Base-by-base conservation (phyloP, 2,329 filamentous ascomycete species). In the Ophiostoma quercus region DNA sequence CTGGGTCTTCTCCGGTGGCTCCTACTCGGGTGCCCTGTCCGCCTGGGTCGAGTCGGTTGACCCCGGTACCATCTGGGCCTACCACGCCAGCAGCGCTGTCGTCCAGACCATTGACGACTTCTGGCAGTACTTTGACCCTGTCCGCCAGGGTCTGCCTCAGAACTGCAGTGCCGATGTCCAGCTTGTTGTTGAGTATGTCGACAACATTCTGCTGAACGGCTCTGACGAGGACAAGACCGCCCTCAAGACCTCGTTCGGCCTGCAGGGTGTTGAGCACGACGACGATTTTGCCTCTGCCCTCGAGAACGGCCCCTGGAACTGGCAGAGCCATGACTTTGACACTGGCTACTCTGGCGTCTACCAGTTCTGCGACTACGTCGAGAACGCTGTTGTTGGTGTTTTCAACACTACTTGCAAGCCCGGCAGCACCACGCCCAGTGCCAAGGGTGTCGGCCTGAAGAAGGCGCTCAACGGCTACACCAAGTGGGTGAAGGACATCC, bases 1-100 rank as follows among this genome's bases (percentile, higher is more conserved):
- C 0, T 88, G 85, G 85, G 78, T 87, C 43, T 79, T 83, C 67
- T 79, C 81, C 19, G 85, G 85, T 22, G 85, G 84, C 16, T 86
- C 83, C 2, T 87, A 87, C 75, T 80, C 82, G 37, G 85, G 85
- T 67, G 84, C 84, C 0, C 78, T 87, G 66, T 77, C 84, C 1
- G 84, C 81, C 0, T 87, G 85, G 85, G 80, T 82, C 3, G 82
- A 82, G 32, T 78, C 79, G 14, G 77, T 82, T 19, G 80, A 82
- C 11, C 84, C 85, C 0, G 85, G 83, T n/a, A 87, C 84, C 0
- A 85, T 84, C 76, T 87, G 84, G 84, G 84, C 84, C 0, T 87
- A 87, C 74, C 83, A 85, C 72, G 82, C 84, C 25, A 84, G 83
- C 12, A 85, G 83, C 74, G 85, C 84, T 1, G 83, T 84, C 0